Percentiles rank a stretch among this genome's conserved stretches.
Conservation (phyloP, 2,329 filamentous ascomycete species). For the Xylaria hypoxylon region DNA sequence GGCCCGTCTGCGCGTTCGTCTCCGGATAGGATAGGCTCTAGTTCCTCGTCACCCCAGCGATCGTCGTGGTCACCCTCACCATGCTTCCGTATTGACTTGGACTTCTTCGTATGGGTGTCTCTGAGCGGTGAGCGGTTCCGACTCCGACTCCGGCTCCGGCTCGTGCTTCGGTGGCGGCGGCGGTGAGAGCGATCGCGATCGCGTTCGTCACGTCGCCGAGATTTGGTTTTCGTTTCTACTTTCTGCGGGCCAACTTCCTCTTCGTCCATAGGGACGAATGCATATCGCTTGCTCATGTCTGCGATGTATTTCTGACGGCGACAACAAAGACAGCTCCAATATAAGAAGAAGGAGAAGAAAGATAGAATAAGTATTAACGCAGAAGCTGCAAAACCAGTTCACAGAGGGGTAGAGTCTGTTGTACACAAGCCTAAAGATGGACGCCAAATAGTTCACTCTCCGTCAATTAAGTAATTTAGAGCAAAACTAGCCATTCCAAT, state of each 20-base stretch:
- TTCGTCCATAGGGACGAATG: slow-evolving; percentile 75
- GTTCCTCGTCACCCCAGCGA: slow-evolving; percentile 84
- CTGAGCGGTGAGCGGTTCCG: slow-evolving; percentile 51
- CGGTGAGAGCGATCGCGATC: slow-evolving; percentile 27
- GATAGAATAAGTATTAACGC: not conserved
- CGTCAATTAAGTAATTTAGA: not conserved
- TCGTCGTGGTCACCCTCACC: slow-evolving; percentile 73
- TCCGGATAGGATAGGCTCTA: slow-evolving; percentile 59
- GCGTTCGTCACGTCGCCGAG: slow-evolving; percentile 47
- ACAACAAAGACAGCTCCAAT: not conserved
- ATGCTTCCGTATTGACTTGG: slow-evolving; percentile 59
- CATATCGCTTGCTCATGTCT: slow-evolving; percentile 70
- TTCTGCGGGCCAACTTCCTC: slow-evolving; percentile 68
- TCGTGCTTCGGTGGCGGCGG: slow-evolving; percentile 40
- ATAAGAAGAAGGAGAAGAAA: not conserved
- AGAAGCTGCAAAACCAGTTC: slow-evolving; percentile 2
- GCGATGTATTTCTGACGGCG: not conserved
- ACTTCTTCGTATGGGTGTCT: slow-evolving; percentile 47
- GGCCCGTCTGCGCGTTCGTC: slow-evolving; percentile 64
- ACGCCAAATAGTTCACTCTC: not conserved
- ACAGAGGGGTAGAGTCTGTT: not conserved
- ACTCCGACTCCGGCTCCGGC: slow-evolving; percentile 42
- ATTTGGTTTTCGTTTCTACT: slow-evolving; percentile 59
- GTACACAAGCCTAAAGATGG: not conserved
- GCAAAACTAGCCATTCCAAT: slow-evolving; percentile 6